A percentile compares a stretch with the other conserved stretches of the same genome.
Conservation (phyloP, 2,329 filamentous ascomycete species). For the Aureobasidium uvarum region DNA sequence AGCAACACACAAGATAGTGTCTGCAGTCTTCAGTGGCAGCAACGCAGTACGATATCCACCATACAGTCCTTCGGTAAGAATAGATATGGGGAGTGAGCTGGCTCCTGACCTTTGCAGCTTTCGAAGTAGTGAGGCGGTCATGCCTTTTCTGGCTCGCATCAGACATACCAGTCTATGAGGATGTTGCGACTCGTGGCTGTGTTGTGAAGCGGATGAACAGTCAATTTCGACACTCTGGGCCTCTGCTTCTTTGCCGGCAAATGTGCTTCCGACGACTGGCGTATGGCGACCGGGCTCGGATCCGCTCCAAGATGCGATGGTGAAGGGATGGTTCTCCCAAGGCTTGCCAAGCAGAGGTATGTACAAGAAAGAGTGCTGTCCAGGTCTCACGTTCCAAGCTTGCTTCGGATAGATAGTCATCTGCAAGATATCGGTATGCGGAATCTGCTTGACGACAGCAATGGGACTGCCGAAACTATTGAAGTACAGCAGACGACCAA, state of each 20-base stretch:
- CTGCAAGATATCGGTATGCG: slow-evolving; percentile 38
- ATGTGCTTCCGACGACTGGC: not conserved
- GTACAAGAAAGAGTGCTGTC: slow-evolving; percentile 49
- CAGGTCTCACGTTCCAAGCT: slow-evolving; percentile 38
- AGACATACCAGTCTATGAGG: slow-evolving; percentile 38
- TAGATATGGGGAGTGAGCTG: slow-evolving; percentile 33
- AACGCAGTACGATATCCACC: slow-evolving; percentile 28
- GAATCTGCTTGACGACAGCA: slow-evolving; percentile 41
- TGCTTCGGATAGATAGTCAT: slow-evolving; percentile 45
- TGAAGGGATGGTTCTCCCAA: slow-evolving; percentile 60
- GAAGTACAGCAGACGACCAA: slow-evolving; percentile 39
- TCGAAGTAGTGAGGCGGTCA: slow-evolving; percentile 38
- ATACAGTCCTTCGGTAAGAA: slow-evolving; percentile 46
- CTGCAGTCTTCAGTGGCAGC: slow-evolving; percentile 31
- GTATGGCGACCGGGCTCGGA: slow-evolving; percentile 23
- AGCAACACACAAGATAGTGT: slow-evolving; percentile 45
- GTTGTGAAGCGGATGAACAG: not conserved
- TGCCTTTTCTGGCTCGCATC: slow-evolving; percentile 40
- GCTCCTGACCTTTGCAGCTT: not conserved
- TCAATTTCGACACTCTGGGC: not conserved
- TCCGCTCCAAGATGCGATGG: slow-evolving; percentile 39
- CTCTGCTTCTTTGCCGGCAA: not conserved
- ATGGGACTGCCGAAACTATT: slow-evolving; percentile 40
- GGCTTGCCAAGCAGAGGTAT: slow-evolving; percentile 46
- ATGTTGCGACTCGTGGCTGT: slow-evolving; percentile 14